Evolutionary conservation across 169 alveolate species (phyloP).

Genomic region (Plasmodium yoelii): DNA sequence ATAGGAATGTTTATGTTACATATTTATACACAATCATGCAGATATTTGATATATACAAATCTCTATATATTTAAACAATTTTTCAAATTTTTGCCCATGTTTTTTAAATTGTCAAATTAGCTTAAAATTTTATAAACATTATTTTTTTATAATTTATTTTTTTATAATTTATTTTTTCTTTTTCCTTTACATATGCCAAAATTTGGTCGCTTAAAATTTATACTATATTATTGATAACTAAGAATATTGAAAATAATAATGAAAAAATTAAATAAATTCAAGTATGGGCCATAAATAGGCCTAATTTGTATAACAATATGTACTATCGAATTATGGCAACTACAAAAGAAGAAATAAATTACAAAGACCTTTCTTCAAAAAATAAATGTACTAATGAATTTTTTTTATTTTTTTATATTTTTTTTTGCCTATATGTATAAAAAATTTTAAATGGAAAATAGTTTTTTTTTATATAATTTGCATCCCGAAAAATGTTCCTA

Average conservation of each 20-base stretch:
- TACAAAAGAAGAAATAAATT: too few species aligned
- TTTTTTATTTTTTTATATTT: too few species aligned
- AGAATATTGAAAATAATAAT: neutral
- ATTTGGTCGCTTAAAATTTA: constrained; percentile 2
- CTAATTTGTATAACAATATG: too few species aligned
- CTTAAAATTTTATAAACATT: constrained; percentile 2
- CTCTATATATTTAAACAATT: neutral
- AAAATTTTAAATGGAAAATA: too few species aligned
- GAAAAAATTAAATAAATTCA: neutral
- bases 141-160: constrained; percentile 12
- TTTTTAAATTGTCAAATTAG: constrained; percentile 43
- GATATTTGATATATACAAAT: constrained; percentile 2
- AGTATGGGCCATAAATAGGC: neutral
- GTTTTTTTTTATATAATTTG: too few species aligned
- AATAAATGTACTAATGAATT: too few species aligned
- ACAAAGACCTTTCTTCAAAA: too few species aligned
- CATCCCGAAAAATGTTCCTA: too few species aligned
- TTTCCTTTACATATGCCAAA: constrained; percentile 1
- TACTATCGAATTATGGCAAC: too few species aligned
- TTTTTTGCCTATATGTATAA: too few species aligned
- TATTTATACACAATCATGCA: neutral
- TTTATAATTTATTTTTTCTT: constrained; percentile 11
- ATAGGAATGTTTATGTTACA: neutral
- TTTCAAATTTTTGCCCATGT: constrained; percentile 30
- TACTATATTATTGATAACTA: neutral